Evolutionary conservation across 495 filamentous ascomycete species (phyloP).

Genomic region (Hypomontagnella monticulosa): DNA sequence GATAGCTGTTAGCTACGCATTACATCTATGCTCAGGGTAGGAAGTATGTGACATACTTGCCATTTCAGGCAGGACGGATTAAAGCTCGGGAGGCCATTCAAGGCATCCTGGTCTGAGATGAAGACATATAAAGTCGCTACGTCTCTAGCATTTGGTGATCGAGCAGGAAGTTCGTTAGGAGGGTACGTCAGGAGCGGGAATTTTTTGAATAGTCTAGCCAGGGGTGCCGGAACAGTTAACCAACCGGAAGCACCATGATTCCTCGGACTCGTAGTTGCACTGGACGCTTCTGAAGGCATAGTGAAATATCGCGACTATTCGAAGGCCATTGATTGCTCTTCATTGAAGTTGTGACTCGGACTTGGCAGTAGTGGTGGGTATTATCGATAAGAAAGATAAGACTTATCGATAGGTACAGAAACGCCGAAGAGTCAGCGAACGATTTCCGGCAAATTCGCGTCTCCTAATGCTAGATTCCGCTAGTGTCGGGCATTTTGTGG

Average conservation of each 20-base stretch:
- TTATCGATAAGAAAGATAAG: conserved; percentile 30
- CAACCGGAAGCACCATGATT: conserved; percentile 28
- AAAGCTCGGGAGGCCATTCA: conserved; percentile 74
- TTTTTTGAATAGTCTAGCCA: conserved; percentile 83
- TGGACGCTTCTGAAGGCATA: conserved; percentile 33
- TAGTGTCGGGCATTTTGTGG: conserved; percentile 32
- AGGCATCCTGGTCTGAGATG: conserved; percentile 70
- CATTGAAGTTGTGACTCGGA: neutral
- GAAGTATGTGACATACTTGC: conserved; percentile 72
- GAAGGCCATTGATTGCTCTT: neutral
- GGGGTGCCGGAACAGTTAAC: conserved; percentile 75
- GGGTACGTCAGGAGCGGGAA: conserved; percentile 84
- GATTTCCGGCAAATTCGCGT: conserved; percentile 36
- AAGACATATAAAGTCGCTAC: conserved; percentile 80
- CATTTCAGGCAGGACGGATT: conserved; percentile 96
- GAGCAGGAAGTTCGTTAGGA: conserved; percentile 77
- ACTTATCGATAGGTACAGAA: neutral
- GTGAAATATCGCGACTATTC: neutral
- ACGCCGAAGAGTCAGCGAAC: conserved; percentile 29
- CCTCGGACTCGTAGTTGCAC: conserved; percentile 22
- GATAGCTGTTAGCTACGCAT: conserved; percentile 14
- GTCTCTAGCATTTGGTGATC: conserved; percentile 62
- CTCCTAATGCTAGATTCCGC: conserved; percentile 16
- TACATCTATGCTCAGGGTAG: neutral
- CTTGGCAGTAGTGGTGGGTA: neutral